These are phyloP conservation scores for Nyssa sinensis DNA, from an alignment of 148 eudicot genomes.

Conservation along the genomic window DNA sequence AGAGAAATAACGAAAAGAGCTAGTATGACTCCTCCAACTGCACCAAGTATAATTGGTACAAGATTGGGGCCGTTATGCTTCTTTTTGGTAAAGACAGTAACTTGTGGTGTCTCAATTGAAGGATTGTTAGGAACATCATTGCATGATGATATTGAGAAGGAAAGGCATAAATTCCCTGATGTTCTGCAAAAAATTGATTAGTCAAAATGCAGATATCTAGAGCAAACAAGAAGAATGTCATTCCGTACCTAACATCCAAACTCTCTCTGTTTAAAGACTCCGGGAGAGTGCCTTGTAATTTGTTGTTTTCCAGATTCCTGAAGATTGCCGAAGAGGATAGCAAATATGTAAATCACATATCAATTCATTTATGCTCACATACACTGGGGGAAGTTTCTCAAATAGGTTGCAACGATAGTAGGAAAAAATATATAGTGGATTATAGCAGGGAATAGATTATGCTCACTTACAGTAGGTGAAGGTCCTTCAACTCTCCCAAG, in stretches of 20 bases:
- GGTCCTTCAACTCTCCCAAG: constrained; percentile 58
- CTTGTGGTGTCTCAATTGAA: constrained; percentile 65
- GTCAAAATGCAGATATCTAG: constrained; percentile 8
- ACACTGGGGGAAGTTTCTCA: not conserved
- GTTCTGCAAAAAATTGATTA: constrained; percentile 39
- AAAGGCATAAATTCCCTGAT: constrained; percentile 71
- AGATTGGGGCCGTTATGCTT: constrained; percentile 46
- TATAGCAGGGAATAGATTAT: not conserved
- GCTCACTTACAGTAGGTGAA: constrained; percentile 64
- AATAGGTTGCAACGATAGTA: not conserved
- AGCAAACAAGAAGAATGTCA: not conserved
- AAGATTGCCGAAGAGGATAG: not conserved
- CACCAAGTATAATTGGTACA: constrained; percentile 37
- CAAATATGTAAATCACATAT: not conserved
- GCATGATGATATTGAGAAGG: constrained; percentile 50
- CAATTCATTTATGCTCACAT: not conserved
- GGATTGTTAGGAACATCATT: constrained; percentile 27
- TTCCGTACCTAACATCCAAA: constrained; percentile 54
- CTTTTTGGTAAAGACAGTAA: constrained; percentile 44
- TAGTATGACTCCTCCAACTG: constrained; percentile 45
- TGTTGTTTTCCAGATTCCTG: constrained; percentile 78
- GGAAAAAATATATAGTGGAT: not conserved
- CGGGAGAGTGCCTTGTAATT: constrained; percentile 68
- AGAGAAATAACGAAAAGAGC: constrained; percentile 26
- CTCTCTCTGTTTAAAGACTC: constrained; percentile 55